phyloP scores from a whole-genome alignment of 2,329 filamentous ascomycete genomes.

The Huntiella abstrusa region DNA sequence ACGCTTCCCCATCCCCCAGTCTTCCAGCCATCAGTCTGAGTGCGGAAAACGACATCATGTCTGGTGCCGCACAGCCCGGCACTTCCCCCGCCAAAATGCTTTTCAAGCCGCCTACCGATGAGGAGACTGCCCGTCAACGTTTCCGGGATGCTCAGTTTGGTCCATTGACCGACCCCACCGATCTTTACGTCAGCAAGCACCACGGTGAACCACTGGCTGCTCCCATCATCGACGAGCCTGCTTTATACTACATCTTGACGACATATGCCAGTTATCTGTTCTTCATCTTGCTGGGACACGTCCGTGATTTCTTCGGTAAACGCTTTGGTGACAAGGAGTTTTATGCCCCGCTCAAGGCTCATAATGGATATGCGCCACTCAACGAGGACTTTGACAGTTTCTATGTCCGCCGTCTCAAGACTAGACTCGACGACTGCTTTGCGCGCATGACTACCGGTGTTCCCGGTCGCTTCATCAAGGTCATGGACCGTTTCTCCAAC shows the following conservation, averaged over 20 bases:
- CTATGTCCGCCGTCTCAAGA: slow-evolving; percentile 81
- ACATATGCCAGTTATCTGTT: slow-evolving; percentile 98
- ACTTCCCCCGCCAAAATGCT: slow-evolving; percentile 45
- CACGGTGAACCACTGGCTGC: slow-evolving; percentile 61
- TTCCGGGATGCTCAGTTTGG: slow-evolving; percentile 81
- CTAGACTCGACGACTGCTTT: slow-evolving; percentile 93
- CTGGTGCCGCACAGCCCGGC: not conserved
- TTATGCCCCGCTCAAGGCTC: slow-evolving; percentile 65
- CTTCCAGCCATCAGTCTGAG: slow-evolving; percentile 10
- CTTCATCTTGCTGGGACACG: slow-evolving; percentile 84
- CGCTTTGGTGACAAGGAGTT: slow-evolving; percentile 66
- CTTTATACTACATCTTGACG: slow-evolving; percentile 90
- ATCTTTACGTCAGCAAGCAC: slow-evolving; percentile 80
- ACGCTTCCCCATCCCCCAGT: slow-evolving; percentile 7
- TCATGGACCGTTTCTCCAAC: slow-evolving; percentile 76
- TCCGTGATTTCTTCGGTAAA: slow-evolving; percentile 96
- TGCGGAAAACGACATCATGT: slow-evolving; percentile 1
- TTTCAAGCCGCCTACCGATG: slow-evolving; percentile 73
- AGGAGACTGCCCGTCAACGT: slow-evolving; percentile 57
- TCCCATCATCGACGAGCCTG: slow-evolving; percentile 83
- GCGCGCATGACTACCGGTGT: slow-evolving; percentile 83
- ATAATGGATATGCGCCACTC: slow-evolving; percentile 81
- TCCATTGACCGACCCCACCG: slow-evolving; percentile 58
- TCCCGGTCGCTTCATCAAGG: slow-evolving; percentile 79
- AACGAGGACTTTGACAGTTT: slow-evolving; percentile 99